Base-by-base conservation (phyloP, 2,329 filamentous ascomycete species). In the Claviceps purpurea region DNA sequence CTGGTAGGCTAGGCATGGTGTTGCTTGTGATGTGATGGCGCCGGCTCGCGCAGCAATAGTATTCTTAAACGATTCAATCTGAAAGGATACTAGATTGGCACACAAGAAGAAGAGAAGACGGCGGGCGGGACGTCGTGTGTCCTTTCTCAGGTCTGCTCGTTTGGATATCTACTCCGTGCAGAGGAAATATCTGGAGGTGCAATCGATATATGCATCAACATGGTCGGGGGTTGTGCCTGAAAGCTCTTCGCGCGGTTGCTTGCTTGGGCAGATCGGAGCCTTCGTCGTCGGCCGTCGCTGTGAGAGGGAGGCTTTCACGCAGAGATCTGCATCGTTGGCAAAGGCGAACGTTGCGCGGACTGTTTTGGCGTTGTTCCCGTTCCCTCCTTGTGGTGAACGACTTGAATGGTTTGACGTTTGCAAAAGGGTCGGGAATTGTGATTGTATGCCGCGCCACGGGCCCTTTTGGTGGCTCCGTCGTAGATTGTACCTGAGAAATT, bases 1-100 rank as follows among this genome's bases (percentile, higher is more conserved):
- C 70, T 64, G 77, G 77, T 63, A 79, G 69, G 56, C 76, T 73
- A 62, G 77, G 77, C 77, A 80, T 79, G 58, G 65, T 34, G 30
- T 75, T 54, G 18, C 20, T n/a, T 14, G 16, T 30, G 20, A 11
- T 38, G 24, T 22, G 16, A 39, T n/a, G 3, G 30, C 30, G 30
- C 10, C 30, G 30, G 30, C 30, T 3, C 30, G 8, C 30, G 10
- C 30, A 34, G 30, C 30, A 34, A 34, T 11, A 34, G 30, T 34
- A 11, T 34, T 34, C 10, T 34, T 4, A 3, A 34, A 34, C 30
- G 30, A 34, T 34, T 34, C 10, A 34, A 10, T 11, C 30, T 34
- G 30, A 34, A 34, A 34, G 30, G 30, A 34, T 34, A 34, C 30
- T 34, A 34, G 30, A 34, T 11, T 34, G 30, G 30, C 30, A 34